These are phyloP conservation scores for Podaxis sp. DNA, from an alignment of 768 basidiomycete species.

Conservation along the genomic window DNA sequence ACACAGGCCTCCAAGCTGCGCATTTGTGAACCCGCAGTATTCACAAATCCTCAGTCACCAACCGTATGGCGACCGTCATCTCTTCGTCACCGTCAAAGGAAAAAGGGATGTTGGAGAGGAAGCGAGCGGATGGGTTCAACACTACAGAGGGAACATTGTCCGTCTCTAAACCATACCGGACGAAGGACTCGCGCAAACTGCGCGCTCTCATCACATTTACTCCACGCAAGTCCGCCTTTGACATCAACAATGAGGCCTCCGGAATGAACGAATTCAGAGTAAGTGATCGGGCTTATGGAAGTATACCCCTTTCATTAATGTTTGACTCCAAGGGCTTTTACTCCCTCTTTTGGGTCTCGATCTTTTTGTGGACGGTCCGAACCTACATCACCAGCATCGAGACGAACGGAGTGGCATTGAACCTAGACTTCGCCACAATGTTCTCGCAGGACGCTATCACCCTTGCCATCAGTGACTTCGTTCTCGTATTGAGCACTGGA, in stretches of 20 bases:
- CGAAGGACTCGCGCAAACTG: slow-evolving; percentile 71
- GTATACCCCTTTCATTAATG: slow-evolving; percentile 7
- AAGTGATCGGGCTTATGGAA: slow-evolving; percentile 21
- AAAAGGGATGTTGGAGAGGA: slow-evolving; percentile 24
- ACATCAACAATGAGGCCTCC: slow-evolving; percentile 73
- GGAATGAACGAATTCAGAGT: slow-evolving; percentile 86
- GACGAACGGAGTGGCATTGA: slow-evolving; percentile 74
- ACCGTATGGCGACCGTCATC: slow-evolving; percentile 15
- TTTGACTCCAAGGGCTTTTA: slow-evolving; percentile 76
- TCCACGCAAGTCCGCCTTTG: slow-evolving; percentile 83
- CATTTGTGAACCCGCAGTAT: background rate
- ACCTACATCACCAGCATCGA: slow-evolving; percentile 80
- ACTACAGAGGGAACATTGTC: slow-evolving; percentile 68
- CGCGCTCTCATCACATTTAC: slow-evolving; percentile 84
- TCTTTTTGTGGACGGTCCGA: slow-evolving; percentile 78
- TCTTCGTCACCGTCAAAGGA: slow-evolving; percentile 13
- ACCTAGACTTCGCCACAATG: slow-evolving; percentile 79
- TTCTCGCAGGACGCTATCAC: slow-evolving; percentile 84
- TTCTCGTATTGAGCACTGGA: slow-evolving; percentile 75
- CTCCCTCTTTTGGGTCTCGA: slow-evolving; percentile 89
- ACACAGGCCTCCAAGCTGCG: background rate
- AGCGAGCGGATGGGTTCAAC: slow-evolving; percentile 42
- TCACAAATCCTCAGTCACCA: background rate
- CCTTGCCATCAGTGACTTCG: slow-evolving; percentile 80
- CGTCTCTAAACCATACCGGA: slow-evolving; percentile 75